These are phyloP conservation scores for Pyricularia sp. DNA, from an alignment of 2,329 filamentous ascomycete species.

Conservation along the genomic window DNA sequence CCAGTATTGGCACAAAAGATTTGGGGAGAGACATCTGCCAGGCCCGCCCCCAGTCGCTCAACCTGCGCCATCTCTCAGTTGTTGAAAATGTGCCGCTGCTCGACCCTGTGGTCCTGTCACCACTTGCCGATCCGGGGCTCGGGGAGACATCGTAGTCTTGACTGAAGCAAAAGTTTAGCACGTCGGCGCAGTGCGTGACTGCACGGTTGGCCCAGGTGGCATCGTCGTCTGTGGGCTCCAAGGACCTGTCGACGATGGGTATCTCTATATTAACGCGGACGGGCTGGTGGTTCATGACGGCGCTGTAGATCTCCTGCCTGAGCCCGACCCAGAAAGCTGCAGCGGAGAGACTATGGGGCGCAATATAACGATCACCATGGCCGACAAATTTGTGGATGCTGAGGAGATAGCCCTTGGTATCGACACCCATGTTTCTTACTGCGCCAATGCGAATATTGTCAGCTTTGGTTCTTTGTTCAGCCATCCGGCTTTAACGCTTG, in stretches of 20 bases:
- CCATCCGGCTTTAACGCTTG: conserved; percentile 5
- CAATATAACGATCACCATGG: conserved; percentile 28
- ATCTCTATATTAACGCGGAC: conserved; percentile 40
- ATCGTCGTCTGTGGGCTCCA: conserved; percentile 34
- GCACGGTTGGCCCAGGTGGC: conserved; percentile 52
- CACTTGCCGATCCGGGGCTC: background rate
- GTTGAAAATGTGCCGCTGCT: conserved; percentile 13
- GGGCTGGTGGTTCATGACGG: conserved; percentile 35
- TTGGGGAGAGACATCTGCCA: conserved; percentile 38
- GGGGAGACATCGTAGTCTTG: conserved; percentile 16
- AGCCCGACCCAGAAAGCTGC: conserved; percentile 49
- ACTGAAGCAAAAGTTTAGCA: conserved; percentile 53
- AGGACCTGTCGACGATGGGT: conserved; percentile 40
- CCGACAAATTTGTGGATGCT: conserved; percentile 38
- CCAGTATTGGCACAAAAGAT: conserved; percentile 44
- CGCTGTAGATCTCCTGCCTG: conserved; percentile 50
- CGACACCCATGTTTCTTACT: conserved; percentile 30
- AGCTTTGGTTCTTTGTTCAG: conserved; percentile 13
- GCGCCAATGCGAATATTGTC: conserved; percentile 8
- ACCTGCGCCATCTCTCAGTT: conserved; percentile 27
- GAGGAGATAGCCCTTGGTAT: conserved; percentile 35
- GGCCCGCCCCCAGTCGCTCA: conserved; percentile 32
- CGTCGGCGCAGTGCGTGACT: conserved; percentile 52
- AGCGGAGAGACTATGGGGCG: conserved; percentile 32
- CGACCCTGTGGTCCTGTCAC: background rate